phyloP scores from a whole-genome alignment of 768 basidiomycete species.

The Boletus patriciae region DNA sequence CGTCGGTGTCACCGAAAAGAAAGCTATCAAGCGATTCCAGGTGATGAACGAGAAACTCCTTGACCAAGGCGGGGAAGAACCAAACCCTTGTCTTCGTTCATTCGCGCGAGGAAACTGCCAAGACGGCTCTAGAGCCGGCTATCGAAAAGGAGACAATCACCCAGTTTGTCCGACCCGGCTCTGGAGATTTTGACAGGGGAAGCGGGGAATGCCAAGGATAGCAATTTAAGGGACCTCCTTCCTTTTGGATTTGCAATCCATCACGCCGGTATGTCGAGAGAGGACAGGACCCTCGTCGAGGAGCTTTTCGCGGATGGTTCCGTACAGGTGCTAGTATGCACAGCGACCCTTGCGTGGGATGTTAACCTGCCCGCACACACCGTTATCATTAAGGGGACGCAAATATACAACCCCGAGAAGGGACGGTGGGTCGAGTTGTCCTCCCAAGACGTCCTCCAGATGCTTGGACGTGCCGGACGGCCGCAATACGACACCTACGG shows the following conservation, averaged over 20 bases:
- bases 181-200: slow-evolving; percentile 89
- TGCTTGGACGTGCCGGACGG: slow-evolving; percentile 96
- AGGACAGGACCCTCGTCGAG: slow-evolving; percentile 89
- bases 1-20: slow-evolving; percentile 97
- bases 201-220: slow-evolving; percentile 76
- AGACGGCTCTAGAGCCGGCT: slow-evolving; percentile 95
- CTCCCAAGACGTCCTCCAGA: slow-evolving; percentile 94
- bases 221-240: slow-evolving; percentile 81
- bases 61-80: slow-evolving; percentile 88
- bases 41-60: slow-evolving; percentile 98
- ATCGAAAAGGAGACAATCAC: slow-evolving; percentile 96
- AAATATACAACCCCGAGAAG: slow-evolving; percentile 99
- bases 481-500: slow-evolving; percentile 97
- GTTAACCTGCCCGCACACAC: slow-evolving; percentile 97
- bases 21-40: slow-evolving; percentile 97
- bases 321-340: slow-evolving; percentile 93
- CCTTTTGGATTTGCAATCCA: slow-evolving; percentile 98
- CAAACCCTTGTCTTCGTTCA: slow-evolving; percentile 97
- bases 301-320: slow-evolving; percentile 92
- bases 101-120: slow-evolving; percentile 96
- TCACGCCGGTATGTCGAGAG: slow-evolving; percentile 93
- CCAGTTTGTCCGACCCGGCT: slow-evolving; percentile 92
- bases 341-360: slow-evolving; percentile 98
- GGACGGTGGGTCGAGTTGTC: slow-evolving; percentile 97
- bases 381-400: slow-evolving; percentile 99